A percentile compares a stretch with the other conserved stretches of the same genome.
Evolutionary conservation across 2,329 filamentous ascomycete genomes (phyloP).

Genomic region (Diplodia corticola): DNA sequence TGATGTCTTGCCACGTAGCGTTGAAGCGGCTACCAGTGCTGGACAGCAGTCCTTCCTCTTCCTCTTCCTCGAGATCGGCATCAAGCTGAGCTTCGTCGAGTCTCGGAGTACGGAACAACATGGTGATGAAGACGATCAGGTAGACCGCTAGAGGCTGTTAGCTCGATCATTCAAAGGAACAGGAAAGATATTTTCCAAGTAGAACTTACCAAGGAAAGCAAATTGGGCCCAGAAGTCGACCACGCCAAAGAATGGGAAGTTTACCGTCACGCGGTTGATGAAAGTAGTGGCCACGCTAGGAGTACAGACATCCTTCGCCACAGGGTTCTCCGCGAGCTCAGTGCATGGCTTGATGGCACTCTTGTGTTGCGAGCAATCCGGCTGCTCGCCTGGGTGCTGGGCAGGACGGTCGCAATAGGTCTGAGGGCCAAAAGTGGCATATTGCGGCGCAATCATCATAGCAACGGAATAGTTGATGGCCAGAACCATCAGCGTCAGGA

Average conservation of each 20-base stretch:
- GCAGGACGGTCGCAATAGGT: conserved; percentile 82
- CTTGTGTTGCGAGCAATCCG: conserved; percentile 71
- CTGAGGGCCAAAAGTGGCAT: conserved; percentile 90
- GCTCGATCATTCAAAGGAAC: not conserved
- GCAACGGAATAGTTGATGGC: conserved; percentile 91
- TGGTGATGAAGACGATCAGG: conserved; percentile 74
- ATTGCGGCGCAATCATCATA: conserved; percentile 94
- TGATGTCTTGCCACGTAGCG: conserved; percentile 87
- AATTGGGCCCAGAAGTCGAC: conserved; percentile 98
- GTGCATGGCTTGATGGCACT: conserved; percentile 80
- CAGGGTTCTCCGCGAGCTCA: conserved; percentile 68
- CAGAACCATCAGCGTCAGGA: conserved; percentile 85
- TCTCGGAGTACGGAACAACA: conserved; percentile 76
- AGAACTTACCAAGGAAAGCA: conserved; percentile 67
- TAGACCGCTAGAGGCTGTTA: conserved; percentile 58
- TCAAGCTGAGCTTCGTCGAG: conserved; percentile 77
- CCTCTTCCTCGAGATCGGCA: conserved; percentile 84
- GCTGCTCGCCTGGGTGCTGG: conserved; percentile 62
- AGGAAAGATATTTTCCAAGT: not conserved
- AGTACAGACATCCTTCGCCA: conserved; percentile 81
- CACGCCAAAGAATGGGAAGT: conserved; percentile 92
- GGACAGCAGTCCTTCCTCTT: conserved; percentile 88
- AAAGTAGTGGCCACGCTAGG: conserved; percentile 90
- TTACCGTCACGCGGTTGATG: conserved; percentile 86
- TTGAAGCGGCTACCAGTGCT: conserved; percentile 79